phyloP scores from a whole-genome alignment of 192 early-diverging fungal species.

The Chytriomyces confervae region DNA sequence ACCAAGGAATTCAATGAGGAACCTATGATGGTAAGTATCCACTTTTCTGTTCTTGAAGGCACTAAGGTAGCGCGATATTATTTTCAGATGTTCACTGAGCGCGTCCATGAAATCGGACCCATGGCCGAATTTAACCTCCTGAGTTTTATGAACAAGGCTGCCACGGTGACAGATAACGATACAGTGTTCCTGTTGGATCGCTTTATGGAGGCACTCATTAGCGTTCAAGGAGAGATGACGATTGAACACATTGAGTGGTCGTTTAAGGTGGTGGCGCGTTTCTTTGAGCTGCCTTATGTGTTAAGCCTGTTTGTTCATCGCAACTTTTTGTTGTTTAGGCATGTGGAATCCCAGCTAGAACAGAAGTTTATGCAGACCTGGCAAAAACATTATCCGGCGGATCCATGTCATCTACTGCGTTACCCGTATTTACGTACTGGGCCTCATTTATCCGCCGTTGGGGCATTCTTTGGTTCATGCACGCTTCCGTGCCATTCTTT shows the following conservation, averaged over 20 bases:
- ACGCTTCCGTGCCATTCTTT: slow-evolving; percentile 18
- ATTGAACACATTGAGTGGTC: slow-evolving; percentile 1
- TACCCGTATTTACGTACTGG: slow-evolving; percentile 17
- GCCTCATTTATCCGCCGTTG: slow-evolving; percentile 18
- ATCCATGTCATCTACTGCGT: not conserved
- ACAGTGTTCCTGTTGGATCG: too few relatives aligned
- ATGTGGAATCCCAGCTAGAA: slow-evolving; percentile 14
- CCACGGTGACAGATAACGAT: too few relatives aligned
- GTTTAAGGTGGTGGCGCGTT: slow-evolving; percentile 1
- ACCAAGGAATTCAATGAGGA: slow-evolving; percentile 34
- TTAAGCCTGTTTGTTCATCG: too few relatives aligned
- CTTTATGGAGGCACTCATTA: not conserved
- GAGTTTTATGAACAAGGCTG: too few relatives aligned
- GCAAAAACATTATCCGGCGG: slow-evolving; percentile 17
- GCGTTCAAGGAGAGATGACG: not conserved
- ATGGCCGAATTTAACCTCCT: slow-evolving; percentile 18
- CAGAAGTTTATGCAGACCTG: slow-evolving; percentile 15
- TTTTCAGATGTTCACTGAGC: not conserved
- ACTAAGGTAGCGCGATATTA: too few relatives aligned
- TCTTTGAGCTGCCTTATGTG: too few relatives aligned
- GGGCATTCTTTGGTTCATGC: slow-evolving; percentile 30
- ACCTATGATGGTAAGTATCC: slow-evolving; percentile 16
- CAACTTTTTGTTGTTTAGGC: not conserved
- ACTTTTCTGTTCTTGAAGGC: too few relatives aligned
- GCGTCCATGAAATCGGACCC: slow-evolving; percentile 13